These are phyloP conservation scores for Microcos paniculata DNA, from an alignment of 345 rosid genomes.

Conservation along the genomic window DNA sequence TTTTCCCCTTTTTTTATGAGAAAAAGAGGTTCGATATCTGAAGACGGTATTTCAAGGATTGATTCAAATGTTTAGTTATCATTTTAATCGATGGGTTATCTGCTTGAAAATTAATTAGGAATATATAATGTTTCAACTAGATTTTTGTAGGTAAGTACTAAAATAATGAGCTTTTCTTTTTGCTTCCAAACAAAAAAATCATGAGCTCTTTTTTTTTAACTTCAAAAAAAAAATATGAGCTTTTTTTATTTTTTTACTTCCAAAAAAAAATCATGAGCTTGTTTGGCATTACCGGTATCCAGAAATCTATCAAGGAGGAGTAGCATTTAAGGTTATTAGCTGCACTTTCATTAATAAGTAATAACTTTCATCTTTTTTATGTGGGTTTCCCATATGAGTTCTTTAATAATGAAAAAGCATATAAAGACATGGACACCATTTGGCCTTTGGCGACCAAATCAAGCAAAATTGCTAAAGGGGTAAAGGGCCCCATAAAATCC, in stretches of 20 bases:
- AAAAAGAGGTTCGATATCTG: too few relatives aligned
- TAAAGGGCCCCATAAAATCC: constrained; percentile 12
- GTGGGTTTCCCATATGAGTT: not conserved
- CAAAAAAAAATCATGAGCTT: too few relatives aligned
- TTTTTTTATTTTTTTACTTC: too few relatives aligned
- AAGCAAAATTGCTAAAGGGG: constrained; percentile 7
- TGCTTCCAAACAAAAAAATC: not conserved
- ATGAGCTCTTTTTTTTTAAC: too few relatives aligned
- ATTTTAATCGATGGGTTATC: too few relatives aligned
- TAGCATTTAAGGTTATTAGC: not conserved
- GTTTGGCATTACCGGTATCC: too few relatives aligned
- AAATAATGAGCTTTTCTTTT: not conserved
- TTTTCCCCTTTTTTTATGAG: too few relatives aligned
- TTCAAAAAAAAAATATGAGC: too few relatives aligned
- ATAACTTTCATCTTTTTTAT: not conserved
- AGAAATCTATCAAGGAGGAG: too few relatives aligned
- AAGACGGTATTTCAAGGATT: too few relatives aligned
- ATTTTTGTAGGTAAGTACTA: not conserved
- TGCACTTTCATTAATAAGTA: not conserved
- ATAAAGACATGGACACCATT: not conserved
- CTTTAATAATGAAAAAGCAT: not conserved
- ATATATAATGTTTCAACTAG: not conserved
- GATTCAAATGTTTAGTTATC: too few relatives aligned
- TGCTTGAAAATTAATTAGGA: not conserved
- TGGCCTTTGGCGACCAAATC: not conserved